Base-by-base conservation (phyloP, 768 basidiomycete species). In the Leccinum disarticulatum region DNA sequence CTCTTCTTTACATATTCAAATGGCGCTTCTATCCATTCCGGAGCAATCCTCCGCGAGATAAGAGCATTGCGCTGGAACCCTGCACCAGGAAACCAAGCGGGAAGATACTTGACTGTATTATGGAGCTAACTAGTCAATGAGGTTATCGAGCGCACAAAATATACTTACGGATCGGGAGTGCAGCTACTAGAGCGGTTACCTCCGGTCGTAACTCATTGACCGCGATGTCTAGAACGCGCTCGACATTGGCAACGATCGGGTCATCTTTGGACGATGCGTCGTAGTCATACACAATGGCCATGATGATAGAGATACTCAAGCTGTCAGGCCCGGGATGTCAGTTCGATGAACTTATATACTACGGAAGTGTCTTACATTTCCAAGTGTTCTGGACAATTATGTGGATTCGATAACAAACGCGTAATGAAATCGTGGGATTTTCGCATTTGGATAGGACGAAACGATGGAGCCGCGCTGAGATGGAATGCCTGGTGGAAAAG, bases 361-460 rank as follows among this genome's bases (percentile, higher is more conserved):
- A 30, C 9, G 3, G 3, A 22, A 36, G n/a, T n/a, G n/a, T n/a
- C n/a, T 57, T 43, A 70, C 68, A 41, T 15, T 31, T 71, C 60
- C 1, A 67, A n/a, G 52, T 77, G 73, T 19, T 50, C 52, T 11
- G n/a, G 4, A 55, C 67, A 67, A 14, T 71, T 60, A 2, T 52
- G 65, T 2, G 76, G 69, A n/a, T 55, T 59, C 1, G 36, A 53
- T 13, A 69, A 31, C 25, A 80, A 51, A 19, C 63, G 62, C 19
- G 55, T 60, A 8, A 79, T 64, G 25, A 78, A 56, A 6, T 69
- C 67, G 51, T 71, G 69, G 3, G 70, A 63, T 56, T 74, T 77
- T 41, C 67, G 64, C 30, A 67, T 58, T 53, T 79, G 79, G 17
- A 72, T 61, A 6, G 76, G 73, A 47, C 62, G 66, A 57, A 73